Evolutionary conservation across 2,329 filamentous ascomycete genomes (phyloP).

Genomic region (Fusarium burgessii): DNA sequence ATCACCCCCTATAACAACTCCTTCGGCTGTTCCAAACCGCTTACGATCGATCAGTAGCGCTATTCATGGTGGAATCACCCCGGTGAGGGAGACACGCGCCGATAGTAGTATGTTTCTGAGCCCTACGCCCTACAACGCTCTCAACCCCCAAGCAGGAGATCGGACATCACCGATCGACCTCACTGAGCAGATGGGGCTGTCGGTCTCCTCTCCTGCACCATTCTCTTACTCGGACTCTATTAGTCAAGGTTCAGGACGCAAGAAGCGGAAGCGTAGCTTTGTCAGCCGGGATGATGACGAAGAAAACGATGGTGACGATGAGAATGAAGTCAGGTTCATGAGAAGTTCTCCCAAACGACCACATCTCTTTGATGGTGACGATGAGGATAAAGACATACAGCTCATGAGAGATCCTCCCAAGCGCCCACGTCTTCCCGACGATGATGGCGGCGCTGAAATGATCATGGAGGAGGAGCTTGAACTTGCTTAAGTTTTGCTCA

Average conservation of each 20-base stretch:
- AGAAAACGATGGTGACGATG: neutral
- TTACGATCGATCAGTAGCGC: neutral
- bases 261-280: neutral
- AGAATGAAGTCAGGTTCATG: neutral
- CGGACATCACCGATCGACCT: neutral
- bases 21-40: neutral
- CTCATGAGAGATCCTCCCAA: neutral
- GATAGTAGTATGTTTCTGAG: constrained; percentile 36
- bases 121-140: constrained; percentile 18
- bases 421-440: neutral
- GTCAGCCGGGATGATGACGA: neutral
- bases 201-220: neutral
- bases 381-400: neutral
- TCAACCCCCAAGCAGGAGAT: neutral
- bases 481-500: neutral
- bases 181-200: neutral
- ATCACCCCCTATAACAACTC: neutral
- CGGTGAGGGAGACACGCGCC: constrained; percentile 2
- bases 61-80: neutral
- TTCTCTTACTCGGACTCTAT: neutral
- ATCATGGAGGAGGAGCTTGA: neutral
- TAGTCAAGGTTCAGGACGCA: neutral
- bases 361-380: neutral
- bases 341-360: constrained; percentile 1
- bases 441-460: neutral